Evolutionary conservation across 1,139 yeast species (phyloP).

Genomic region (Hyphopichia fennica): DNA sequence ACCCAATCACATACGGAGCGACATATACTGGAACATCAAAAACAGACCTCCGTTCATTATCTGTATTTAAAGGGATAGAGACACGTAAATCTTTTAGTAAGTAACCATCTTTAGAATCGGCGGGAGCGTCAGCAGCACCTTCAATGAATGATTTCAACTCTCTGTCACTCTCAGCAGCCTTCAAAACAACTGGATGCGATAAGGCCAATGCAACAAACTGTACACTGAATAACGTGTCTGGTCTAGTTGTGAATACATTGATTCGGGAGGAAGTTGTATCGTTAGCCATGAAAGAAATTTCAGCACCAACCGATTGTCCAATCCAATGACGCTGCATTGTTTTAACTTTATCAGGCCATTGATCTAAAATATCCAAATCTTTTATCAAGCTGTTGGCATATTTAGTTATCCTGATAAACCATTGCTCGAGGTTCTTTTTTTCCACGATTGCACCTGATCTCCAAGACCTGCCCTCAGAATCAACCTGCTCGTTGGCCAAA

Average conservation of each 20-base stretch:
- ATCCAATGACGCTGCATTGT: slow-evolving; percentile 94
- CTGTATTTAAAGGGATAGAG: slow-evolving; percentile 57
- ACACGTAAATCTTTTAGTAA: slow-evolving; percentile 47
- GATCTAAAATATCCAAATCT: slow-evolving; percentile 58
- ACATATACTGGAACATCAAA: slow-evolving; percentile 69
- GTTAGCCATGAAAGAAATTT: slow-evolving; percentile 46
- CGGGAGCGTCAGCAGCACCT: slow-evolving; percentile 34
- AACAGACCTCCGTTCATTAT: slow-evolving; percentile 12
- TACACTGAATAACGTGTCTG: slow-evolving; percentile 81
- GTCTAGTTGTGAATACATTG: slow-evolving; percentile 78
- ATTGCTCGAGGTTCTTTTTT: slow-evolving; percentile 74
- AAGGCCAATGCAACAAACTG: slow-evolving; percentile 79
- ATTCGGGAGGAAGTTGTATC: slow-evolving; percentile 20
- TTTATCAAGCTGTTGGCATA: slow-evolving; percentile 65
- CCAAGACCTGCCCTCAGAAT: slow-evolving; percentile 88
- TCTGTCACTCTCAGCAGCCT: slow-evolving; percentile 33
- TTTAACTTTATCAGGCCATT: slow-evolving; percentile 90
- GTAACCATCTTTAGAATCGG: slow-evolving; percentile 66
- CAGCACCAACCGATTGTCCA: slow-evolving; percentile 83
- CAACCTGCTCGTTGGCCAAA: slow-evolving; percentile 95
- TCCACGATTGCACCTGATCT: slow-evolving; percentile 95
- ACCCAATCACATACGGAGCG: slow-evolving; percentile 85
- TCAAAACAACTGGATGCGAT: slow-evolving; percentile 61
- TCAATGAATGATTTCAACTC: slow-evolving; percentile 49
- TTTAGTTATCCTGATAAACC: slow-evolving; percentile 89